Evolutionary conservation across 106 monocot species (phyloP), one percentile per base, ranked within the genome.

Genomic region (Dendrobium huoshanense): DNA sequence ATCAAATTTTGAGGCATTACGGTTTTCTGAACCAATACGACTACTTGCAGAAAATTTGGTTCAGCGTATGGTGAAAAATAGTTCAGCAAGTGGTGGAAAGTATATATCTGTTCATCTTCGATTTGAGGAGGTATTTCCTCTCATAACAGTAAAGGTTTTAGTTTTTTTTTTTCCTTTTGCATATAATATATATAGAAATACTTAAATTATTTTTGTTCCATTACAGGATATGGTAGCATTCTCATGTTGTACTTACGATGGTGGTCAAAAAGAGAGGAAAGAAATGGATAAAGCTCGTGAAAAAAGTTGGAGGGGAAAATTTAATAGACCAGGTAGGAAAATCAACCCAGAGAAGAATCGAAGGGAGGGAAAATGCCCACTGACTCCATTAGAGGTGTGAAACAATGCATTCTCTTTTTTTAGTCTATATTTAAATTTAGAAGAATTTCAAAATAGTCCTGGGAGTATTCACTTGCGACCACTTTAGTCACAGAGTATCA

Each of bases 211-310:
- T 61, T 77, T 20, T 79, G 20, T 65, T 58, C 27, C 41, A 33
- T 55, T 79, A 1, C 75, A 99, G 98, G 98, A 99, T 86, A 99
- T 99, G 95, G 91, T 99, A 65, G 98, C 98, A 33, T 99, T 95
- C 78, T 95, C 98, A 37, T 93, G 91, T 64, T 99, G 98, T 80
- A 95, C 85, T 40, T 99, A 95, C 85, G 94, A 99, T 87, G 92
- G 98, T 51, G 95, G 98, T 5, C 74, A 85, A 10, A 79, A 90
- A 75, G 98, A 95, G 81, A 92, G 93, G 64, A 77, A 47, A 80
- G 95, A 95, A 83, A 89, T 99, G 95, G 98, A 99, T 85, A 91
- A 81, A 56, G 98, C 89, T 59, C 94, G 98, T 73, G 98, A 99
- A 84, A 91, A 87, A 83, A 70, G 98, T 77, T 99, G 98, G 98